Evolutionary conservation across 768 basidiomycete genomes (phyloP).

Genomic region (Russula abietina): DNA sequence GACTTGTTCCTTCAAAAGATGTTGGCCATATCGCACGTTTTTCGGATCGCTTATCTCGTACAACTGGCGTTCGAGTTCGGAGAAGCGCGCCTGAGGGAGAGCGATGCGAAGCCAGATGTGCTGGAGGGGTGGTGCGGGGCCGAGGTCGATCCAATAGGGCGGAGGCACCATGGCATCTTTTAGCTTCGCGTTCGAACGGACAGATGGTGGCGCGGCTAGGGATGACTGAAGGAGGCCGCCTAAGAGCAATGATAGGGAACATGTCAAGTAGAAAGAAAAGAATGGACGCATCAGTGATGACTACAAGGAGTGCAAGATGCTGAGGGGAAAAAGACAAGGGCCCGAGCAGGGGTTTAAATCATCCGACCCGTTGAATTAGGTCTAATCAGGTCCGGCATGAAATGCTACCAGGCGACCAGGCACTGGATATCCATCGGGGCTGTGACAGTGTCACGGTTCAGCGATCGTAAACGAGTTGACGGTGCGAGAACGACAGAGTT

Average conservation of each 20-base stretch:
- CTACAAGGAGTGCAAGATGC: not conserved
- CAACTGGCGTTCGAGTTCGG: constrained; percentile 25
- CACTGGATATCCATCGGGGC: not conserved
- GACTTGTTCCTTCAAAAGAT: constrained; percentile 59
- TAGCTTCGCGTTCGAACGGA: not conserved
- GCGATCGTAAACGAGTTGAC: not conserved
- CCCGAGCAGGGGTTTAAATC: not conserved
- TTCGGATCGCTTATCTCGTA: constrained; percentile 27
- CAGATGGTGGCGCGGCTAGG: constrained; percentile 1
- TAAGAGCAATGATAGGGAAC: constrained; percentile 1
- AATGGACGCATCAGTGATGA: constrained; percentile 13
- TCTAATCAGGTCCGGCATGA: not conserved
- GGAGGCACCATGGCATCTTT: constrained; percentile 33
- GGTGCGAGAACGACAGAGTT: not conserved
- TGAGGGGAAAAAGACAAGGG: not conserved
- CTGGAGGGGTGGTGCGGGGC: constrained; percentile 40
- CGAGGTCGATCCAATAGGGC: constrained; percentile 43
- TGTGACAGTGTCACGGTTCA: not conserved
- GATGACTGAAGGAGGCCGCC: constrained; percentile 3
- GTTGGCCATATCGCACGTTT: constrained; percentile 31
- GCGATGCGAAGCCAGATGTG: constrained; percentile 43
- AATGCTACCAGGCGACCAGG: not conserved
- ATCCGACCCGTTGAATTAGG: not conserved
- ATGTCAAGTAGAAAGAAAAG: not conserved
- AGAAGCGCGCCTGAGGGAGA: constrained; percentile 26